Percentiles rank a stretch among this genome's conserved stretches.
phyloP scores from a whole-genome alignment of 2,329 filamentous ascomycete genomes.

The Calonectria fujianensis region DNA sequence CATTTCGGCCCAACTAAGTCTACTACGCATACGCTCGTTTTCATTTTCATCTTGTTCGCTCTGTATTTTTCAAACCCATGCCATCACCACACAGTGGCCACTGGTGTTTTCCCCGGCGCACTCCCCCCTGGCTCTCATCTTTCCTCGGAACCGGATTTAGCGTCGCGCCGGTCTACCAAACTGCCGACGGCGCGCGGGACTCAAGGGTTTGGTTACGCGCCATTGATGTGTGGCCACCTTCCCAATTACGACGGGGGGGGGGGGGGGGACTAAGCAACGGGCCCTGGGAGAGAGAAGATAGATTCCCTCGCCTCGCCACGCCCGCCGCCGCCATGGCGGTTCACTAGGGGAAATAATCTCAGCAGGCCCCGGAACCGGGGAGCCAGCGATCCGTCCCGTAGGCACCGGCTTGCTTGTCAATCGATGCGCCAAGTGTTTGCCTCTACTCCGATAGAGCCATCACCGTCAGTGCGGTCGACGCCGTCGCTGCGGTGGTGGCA shows the following conservation, averaged over 20 bases:
- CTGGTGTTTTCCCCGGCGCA: not conserved
- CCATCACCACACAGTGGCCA: not conserved
- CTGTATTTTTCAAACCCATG: constrained; percentile 8
- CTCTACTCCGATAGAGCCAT: constrained; percentile 25
- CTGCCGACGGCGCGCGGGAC: constrained; percentile 34
- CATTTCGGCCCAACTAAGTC: constrained; percentile 2
- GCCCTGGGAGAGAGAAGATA: not conserved
- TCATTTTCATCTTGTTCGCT: not conserved
- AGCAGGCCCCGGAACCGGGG: constrained; percentile 30
- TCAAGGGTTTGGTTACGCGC: constrained; percentile 17
- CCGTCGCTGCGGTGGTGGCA: constrained; percentile 20
- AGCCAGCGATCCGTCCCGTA: constrained; percentile 40
- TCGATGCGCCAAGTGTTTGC: constrained; percentile 34
- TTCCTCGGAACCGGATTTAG: constrained; percentile 41
- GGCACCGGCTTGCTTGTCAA: constrained; percentile 32
- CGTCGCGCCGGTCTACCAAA: constrained; percentile 33
- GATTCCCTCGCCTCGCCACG: constrained; percentile 5
- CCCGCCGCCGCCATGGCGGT: constrained; percentile 1
- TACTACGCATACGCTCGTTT: not conserved
- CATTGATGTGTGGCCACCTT: constrained; percentile 14
- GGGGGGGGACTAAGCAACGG: constrained; percentile 8
- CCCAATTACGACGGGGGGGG: not conserved
- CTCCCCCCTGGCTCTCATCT: constrained; percentile 10
- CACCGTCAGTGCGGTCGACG: constrained; percentile 32
- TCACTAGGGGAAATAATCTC: constrained; percentile 28